These are phyloP conservation scores for Candida dubliniensis DNA, from an alignment of 1,139 yeast species.

Conservation along the genomic window DNA sequence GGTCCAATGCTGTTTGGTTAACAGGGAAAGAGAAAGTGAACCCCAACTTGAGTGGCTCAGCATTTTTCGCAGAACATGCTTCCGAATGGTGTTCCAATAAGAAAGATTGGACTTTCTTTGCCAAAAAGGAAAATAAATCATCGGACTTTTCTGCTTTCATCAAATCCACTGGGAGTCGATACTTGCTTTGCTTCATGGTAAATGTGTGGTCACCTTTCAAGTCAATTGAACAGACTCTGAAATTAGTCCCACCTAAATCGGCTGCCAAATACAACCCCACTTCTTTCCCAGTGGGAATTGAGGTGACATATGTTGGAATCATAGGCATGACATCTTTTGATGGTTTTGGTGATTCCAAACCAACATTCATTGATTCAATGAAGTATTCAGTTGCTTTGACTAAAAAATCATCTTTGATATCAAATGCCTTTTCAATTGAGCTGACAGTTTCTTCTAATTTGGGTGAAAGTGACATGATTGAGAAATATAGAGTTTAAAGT, in stretches of 20 bases:
- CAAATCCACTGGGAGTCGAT: conserved; percentile 69
- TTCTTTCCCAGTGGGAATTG: conserved; percentile 80
- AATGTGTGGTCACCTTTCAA: conserved; percentile 82
- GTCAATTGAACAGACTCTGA: conserved; percentile 82
- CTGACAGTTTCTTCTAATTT: conserved; percentile 38
- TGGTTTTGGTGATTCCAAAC: conserved; percentile 45
- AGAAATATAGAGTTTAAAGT: not conserved
- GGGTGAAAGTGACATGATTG: conserved; percentile 11
- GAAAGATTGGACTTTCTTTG: conserved; percentile 65
- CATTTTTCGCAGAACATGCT: conserved; percentile 13
- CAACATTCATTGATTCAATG: conserved; percentile 59
- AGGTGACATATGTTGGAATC: conserved; percentile 85
- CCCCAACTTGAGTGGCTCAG: conserved; percentile 61
- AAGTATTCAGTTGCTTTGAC: conserved; percentile 64
- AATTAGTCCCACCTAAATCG: conserved; percentile 86
- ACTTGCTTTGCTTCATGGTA: conserved; percentile 67
- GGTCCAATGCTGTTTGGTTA: conserved; percentile 72
- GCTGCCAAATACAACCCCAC: conserved; percentile 77
- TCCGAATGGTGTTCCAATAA: conserved; percentile 62
- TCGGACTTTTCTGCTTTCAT: conserved; percentile 56
- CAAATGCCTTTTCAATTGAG: conserved; percentile 55
- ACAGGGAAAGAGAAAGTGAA: conserved; percentile 94
- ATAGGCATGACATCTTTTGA: conserved; percentile 64
- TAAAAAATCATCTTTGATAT: conserved; percentile 52
- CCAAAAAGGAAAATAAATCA: conserved; percentile 70